Percentiles rank a stretch among this genome's conserved stretches.
Evolutionary conservation across 1,139 yeast species (phyloP).

Genomic region (Keqinozyma sinolaborantium): DNA sequence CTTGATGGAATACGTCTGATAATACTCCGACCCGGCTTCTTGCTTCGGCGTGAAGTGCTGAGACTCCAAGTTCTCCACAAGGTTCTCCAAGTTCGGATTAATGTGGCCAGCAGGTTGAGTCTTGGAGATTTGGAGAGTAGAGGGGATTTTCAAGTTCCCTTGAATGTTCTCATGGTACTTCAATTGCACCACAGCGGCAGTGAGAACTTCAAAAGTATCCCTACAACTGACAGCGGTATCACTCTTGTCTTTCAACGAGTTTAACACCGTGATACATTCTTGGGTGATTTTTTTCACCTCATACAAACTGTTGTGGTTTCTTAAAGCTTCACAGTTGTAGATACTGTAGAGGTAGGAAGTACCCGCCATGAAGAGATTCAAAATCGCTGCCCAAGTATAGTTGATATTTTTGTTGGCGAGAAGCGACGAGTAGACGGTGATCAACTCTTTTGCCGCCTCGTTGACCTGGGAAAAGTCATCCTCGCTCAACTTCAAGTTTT

Average conservation of each 20-base stretch:
- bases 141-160: conserved; percentile 15
- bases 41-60: conserved; percentile 4
- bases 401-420: conserved; percentile 58
- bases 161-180: conserved; percentile 46
- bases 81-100: conserved; percentile 35
- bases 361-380: conserved; percentile 85
- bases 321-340: conserved; percentile 59
- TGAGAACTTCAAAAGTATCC: conserved; percentile 66
- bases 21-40: conserved; percentile 2
- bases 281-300: conserved; percentile 55
- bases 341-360: conserved; percentile 76
- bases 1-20: conserved; percentile 5
- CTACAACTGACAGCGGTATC: conserved; percentile 75
- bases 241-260: conserved; percentile 63
- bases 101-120: conserved; percentile 31
- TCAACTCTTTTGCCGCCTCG: conserved; percentile 63
- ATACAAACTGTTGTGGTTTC: conserved; percentile 42
- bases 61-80: conserved; percentile 27
- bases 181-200: conserved; percentile 68
- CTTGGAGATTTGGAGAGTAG: conserved; percentile 14
- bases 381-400: conserved; percentile 93
- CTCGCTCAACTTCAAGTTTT: conserved; percentile 50
- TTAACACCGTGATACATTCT: conserved; percentile 59
- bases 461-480: conserved; percentile 57
- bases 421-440: conserved; percentile 58